Evolutionary conservation across 176 grass and related monocot genomes (phyloP).

Genomic region (Phoenix dactylifera): DNA sequence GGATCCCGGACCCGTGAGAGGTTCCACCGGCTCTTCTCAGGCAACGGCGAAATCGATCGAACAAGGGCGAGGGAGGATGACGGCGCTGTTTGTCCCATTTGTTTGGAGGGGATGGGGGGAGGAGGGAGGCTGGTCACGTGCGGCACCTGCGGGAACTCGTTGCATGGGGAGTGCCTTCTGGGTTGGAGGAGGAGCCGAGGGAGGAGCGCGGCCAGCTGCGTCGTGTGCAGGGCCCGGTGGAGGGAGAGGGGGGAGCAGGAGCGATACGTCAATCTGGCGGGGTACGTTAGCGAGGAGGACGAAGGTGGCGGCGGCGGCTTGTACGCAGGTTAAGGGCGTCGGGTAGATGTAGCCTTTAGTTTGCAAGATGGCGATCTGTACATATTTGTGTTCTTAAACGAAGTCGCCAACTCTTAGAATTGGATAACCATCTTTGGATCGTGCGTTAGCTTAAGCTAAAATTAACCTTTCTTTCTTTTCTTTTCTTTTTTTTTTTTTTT

Average conservation of each 20-base stretch:
- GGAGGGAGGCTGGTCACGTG: slow-evolving; percentile 38
- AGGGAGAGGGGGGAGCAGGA: slow-evolving; percentile 34
- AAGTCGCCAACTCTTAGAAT: no score
- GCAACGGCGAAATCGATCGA: not conserved
- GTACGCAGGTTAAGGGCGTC: slow-evolving; percentile 22
- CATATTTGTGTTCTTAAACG: no score
- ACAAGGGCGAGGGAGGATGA: not conserved
- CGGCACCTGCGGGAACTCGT: slow-evolving; percentile 60
- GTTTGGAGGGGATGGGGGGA: slow-evolving; percentile 65
- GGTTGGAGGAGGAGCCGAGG: slow-evolving; percentile 71
- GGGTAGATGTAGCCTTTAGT: no score
- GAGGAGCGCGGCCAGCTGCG: slow-evolving; percentile 59
- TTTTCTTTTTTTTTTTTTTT: no score
- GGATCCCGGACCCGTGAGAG: slow-evolving; percentile 43
- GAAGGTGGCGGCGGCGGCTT: slow-evolving; percentile 21
- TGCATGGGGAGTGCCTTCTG: slow-evolving; percentile 78
- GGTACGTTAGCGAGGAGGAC: slow-evolving; percentile 44
- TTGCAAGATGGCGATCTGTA: no score
- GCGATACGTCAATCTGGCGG: slow-evolving; percentile 69
- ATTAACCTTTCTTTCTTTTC: no score
- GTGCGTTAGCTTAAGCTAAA: no score
- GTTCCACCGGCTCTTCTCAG: slow-evolving; percentile 28
- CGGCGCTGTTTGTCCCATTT: slow-evolving; percentile 43
- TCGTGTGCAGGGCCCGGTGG: slow-evolving; percentile 86
- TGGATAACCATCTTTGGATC: no score